Evolutionary conservation across 2,329 filamentous ascomycete species (phyloP).

Genomic region (Pestalotiopsis sp.): DNA sequence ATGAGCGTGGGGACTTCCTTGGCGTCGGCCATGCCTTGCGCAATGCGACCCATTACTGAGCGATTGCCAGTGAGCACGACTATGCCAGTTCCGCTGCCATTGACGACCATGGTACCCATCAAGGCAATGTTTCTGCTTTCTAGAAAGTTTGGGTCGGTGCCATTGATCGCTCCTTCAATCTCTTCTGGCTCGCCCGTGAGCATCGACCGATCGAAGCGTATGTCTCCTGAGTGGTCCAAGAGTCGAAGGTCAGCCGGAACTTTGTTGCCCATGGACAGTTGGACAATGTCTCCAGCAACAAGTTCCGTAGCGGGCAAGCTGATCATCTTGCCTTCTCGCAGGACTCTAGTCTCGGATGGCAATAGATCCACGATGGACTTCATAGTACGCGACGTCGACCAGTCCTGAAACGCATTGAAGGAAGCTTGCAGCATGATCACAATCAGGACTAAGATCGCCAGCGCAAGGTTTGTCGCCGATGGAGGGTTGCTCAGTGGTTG

Average conservation of each 20-base stretch:
- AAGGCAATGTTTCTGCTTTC: conserved; percentile 44
- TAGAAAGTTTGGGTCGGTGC: conserved; percentile 34
- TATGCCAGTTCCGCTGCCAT: conserved; percentile 38
- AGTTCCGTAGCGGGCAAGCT: conserved; percentile 41
- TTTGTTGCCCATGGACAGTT: conserved; percentile 46
- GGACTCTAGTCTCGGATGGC: conserved; percentile 41
- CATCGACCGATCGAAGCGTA: conserved; percentile 41
- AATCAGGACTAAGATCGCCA: conserved; percentile 46
- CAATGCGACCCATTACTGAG: conserved; percentile 43
- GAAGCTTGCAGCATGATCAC: conserved; percentile 46
- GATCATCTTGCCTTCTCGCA: conserved; percentile 43
- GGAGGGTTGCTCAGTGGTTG: conserved; percentile 44
- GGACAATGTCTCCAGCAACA: conserved; percentile 46
- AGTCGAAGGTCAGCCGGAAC: conserved; percentile 49
- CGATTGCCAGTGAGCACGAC: conserved; percentile 39
- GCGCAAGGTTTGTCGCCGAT: conserved; percentile 41
- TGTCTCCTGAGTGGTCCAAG: conserved; percentile 39
- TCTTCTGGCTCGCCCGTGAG: conserved; percentile 37
- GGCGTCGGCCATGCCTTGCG: conserved; percentile 34
- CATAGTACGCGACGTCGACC: conserved; percentile 47
- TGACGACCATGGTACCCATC: conserved; percentile 43
- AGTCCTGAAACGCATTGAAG: conserved; percentile 48
- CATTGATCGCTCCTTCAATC: neutral
- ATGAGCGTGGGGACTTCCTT: conserved; percentile 40
- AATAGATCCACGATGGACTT: conserved; percentile 46